These are phyloP conservation scores for Thelonectria olida DNA, from an alignment of 2,329 filamentous ascomycete species.

Conservation along the genomic window DNA sequence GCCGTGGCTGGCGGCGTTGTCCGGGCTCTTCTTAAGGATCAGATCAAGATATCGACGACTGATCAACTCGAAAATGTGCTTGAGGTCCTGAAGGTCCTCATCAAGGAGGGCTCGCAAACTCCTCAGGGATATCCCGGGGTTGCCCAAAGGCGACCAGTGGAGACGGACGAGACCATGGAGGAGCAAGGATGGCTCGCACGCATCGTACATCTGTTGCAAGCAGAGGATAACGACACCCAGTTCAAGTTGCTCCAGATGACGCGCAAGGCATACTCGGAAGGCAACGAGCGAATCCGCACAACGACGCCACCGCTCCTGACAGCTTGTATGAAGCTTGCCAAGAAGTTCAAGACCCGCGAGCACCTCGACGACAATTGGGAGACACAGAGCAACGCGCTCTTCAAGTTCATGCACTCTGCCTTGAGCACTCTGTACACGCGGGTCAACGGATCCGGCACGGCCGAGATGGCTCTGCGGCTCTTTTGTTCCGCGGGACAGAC, in stretches of 20 bases:
- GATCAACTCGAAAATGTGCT: slow-evolving; percentile 89
- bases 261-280: slow-evolving; percentile 86
- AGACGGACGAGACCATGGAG: slow-evolving; percentile 97
- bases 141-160: slow-evolving; percentile 76
- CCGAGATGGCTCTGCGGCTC: slow-evolving; percentile 87
- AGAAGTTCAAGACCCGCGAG: slow-evolving; percentile 88
- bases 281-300: slow-evolving; percentile 94
- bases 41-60: slow-evolving; percentile 79
- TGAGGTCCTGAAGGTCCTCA: slow-evolving; percentile 87
- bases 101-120: slow-evolving; percentile 89
- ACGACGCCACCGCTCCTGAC: slow-evolving; percentile 94
- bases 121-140: slow-evolving; percentile 86
- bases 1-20: slow-evolving; percentile 91
- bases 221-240: slow-evolving; percentile 89
- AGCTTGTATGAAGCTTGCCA: slow-evolving; percentile 86
- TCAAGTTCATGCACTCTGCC: slow-evolving; percentile 93
- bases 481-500: slow-evolving; percentile 94
- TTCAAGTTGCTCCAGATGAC: slow-evolving; percentile 92
- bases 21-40: slow-evolving; percentile 81
- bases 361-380: slow-evolving; percentile 77
- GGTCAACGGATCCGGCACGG: slow-evolving; percentile 78
- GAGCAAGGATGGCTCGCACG: slow-evolving; percentile 97
- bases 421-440: slow-evolving; percentile 88
- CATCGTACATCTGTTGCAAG: slow-evolving; percentile 87
- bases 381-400: slow-evolving; percentile 77